A percentile compares a stretch with the other conserved stretches of the same genome.
Evolutionary conservation across 805 yeast species (phyloP).

Genomic region (Lipomyces sp.): DNA sequence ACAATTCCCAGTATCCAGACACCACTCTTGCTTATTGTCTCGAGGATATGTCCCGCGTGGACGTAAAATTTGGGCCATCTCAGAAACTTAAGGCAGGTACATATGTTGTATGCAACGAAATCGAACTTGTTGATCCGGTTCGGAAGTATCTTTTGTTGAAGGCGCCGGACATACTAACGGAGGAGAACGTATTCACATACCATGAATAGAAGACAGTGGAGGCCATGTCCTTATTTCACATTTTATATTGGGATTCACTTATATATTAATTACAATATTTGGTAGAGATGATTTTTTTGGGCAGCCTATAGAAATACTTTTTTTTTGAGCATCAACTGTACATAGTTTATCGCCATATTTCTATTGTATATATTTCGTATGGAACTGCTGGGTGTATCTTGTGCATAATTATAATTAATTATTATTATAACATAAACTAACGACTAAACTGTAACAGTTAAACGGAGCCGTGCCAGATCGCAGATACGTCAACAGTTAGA

Average conservation of each 20-base stretch:
- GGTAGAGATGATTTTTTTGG: not conserved
- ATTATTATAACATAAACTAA: too few species aligned
- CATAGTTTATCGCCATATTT: not conserved
- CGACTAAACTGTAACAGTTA: too few species aligned
- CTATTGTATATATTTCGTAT: not conserved
- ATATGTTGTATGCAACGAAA: conserved; percentile 38
- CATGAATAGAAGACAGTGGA: not conserved
- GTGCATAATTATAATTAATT: too few species aligned
- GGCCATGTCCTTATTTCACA: not conserved
- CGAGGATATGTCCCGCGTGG: conserved; percentile 20
- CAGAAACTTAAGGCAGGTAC: conserved; percentile 18
- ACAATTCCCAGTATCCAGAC: conserved; percentile 16
- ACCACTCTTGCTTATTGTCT: conserved; percentile 16
- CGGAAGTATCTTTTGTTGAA: conserved; percentile 8
- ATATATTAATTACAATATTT: not conserved
- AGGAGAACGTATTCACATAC: conserved; percentile 9
- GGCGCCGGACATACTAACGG: conserved; percentile 10
- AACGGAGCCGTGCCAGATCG: too few species aligned
- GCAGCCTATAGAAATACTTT: not conserved
- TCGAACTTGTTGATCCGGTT: conserved; percentile 18
- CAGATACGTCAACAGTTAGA: not conserved
- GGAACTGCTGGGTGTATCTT: too few species aligned
- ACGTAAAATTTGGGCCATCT: conserved; percentile 8
- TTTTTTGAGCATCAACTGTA: not conserved
- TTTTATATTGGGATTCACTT: not conserved